Evolutionary conservation across 1,284 basidiomycete species (phyloP), one percentile per base, ranked within the genome.

Genomic region (Cryptococcus sp.): DNA sequence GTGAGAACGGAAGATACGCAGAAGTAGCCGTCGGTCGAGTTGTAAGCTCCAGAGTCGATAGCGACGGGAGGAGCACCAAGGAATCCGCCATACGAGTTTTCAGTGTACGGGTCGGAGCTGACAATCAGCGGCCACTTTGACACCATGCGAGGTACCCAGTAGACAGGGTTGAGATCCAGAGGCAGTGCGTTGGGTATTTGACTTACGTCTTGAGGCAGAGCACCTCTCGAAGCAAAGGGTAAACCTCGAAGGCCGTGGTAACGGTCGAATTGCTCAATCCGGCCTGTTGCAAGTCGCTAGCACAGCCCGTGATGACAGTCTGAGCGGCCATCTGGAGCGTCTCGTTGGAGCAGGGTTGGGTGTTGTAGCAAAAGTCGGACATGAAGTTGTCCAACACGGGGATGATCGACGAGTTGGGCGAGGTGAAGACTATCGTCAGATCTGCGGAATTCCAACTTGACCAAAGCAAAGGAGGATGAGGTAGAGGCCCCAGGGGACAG

Each of bases 221-320:
- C 10, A 68, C 55, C 52, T 73, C 68, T 34, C 71, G 57, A 14
- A 65, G 58, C 16, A 66, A 49, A 2, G 65, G 66, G 56, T 69
- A 68, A n/a, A 55, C 38, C 42, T 41, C 35, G 40, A 66, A 55
- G 23, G 58, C 56, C 12, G 41, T 48, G 9, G 40, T 32, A 19
- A 74, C 51, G 12, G 54, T 58, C 41, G 56, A 28, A 54, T 64
- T 57, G 47, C 51, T 50, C 24, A 70, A 32, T 23, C 60, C 60
- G 22, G 50, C 60, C 2, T 51, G 48, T 7, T 42, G 14, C 24
- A 73, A 42, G 50, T 71, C 66, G 28, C 45, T 46, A 7, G 58
- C 51, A 53, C 72, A 74, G 9, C 57, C 53, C 9, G 42, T 34
- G 16, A 55, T 10, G 52, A 72, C 52, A 12, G 50, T 43, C 35